These are phyloP conservation scores for Claviceps maximensis DNA, from an alignment of 2,329 filamentous ascomycete species.

Conservation along the genomic window DNA sequence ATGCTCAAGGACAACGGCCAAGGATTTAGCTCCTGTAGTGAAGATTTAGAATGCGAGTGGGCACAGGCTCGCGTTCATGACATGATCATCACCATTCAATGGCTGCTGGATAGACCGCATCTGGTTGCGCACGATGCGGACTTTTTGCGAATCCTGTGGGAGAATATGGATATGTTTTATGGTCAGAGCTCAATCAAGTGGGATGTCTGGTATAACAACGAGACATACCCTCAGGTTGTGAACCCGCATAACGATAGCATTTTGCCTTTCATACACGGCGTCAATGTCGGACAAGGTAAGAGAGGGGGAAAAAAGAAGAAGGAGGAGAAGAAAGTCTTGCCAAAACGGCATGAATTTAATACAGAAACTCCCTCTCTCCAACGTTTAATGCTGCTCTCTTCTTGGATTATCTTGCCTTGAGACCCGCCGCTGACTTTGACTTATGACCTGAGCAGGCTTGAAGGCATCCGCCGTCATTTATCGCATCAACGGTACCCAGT, in stretches of 20 bases:
- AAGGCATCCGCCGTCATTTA: conserved; percentile 27
- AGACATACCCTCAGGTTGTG: conserved; percentile 11
- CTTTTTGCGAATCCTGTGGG: conserved; percentile 19
- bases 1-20: conserved; percentile 42
- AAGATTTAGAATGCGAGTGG: conserved; percentile 24
- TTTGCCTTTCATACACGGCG: conserved; percentile 25
- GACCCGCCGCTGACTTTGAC: neutral
- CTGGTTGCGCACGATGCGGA: neutral
- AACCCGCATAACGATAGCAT: conserved; percentile 7
- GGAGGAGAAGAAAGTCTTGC: neutral
- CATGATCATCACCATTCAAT: conserved; percentile 25
- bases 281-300: conserved; percentile 30
- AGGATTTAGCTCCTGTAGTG: conserved; percentile 32
- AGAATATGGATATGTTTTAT: conserved; percentile 27
- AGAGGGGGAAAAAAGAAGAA: neutral
- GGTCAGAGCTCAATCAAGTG: conserved; percentile 17
- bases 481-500: conserved; percentile 24
- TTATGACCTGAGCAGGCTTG: conserved; percentile 15
- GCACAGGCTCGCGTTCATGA: conserved; percentile 23
- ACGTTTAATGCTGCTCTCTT: neutral
- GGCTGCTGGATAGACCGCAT: conserved; percentile 20
- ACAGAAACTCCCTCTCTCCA: neutral
- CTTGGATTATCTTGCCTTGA: neutral
- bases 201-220: conserved; percentile 15
- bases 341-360: neutral